A percentile compares a stretch with the other conserved stretches of the same genome.
phyloP scores from a whole-genome alignment of 805 yeast species.

The Kuraishia capsulata region DNA sequence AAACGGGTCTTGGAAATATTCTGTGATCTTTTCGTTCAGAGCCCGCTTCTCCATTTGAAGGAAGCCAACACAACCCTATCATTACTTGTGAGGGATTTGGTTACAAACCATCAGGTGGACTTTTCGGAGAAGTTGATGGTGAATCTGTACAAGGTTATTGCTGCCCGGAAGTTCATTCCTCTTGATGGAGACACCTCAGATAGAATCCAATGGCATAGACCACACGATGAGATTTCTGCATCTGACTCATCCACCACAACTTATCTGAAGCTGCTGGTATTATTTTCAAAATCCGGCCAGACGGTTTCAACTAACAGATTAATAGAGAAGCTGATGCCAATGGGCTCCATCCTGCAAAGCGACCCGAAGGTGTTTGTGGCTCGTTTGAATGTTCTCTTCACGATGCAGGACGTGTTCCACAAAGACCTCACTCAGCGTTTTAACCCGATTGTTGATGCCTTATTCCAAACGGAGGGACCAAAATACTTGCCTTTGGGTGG shows the following conservation, averaged over 20 bases:
- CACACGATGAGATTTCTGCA: constrained; percentile 4
- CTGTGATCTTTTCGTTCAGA: neutral
- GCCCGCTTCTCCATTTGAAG: neutral
- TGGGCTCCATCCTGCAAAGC: constrained; percentile 18
- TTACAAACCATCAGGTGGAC: neutral
- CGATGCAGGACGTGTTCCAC: constrained; percentile 19
- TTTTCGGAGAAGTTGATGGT: neutral
- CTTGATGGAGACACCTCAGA: neutral
- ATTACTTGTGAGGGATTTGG: neutral
- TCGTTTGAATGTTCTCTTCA: constrained; percentile 19
- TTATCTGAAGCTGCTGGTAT: constrained; percentile 18
- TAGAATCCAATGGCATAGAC: constrained; percentile 5
- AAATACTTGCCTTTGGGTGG: neutral
- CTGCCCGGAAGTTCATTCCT: constrained; percentile 1
- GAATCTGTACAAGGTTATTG: neutral
- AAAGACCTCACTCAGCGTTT: constrained; percentile 11
- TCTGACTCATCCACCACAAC: constrained; percentile 21
- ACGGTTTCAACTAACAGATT: constrained; percentile 10
- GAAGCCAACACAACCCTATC: neutral
- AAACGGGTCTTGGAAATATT: neutral
- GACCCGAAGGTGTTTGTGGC: constrained; percentile 15
- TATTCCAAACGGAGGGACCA: neutral
- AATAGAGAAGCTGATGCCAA: constrained; percentile 23
- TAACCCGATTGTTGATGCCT: neutral
- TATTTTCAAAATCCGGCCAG: constrained; percentile 12